Percentiles rank a stretch among this genome's conserved stretches.
Evolutionary conservation across 2,329 filamentous ascomycete genomes (phyloP).

Genomic region (Didymella sp.): DNA sequence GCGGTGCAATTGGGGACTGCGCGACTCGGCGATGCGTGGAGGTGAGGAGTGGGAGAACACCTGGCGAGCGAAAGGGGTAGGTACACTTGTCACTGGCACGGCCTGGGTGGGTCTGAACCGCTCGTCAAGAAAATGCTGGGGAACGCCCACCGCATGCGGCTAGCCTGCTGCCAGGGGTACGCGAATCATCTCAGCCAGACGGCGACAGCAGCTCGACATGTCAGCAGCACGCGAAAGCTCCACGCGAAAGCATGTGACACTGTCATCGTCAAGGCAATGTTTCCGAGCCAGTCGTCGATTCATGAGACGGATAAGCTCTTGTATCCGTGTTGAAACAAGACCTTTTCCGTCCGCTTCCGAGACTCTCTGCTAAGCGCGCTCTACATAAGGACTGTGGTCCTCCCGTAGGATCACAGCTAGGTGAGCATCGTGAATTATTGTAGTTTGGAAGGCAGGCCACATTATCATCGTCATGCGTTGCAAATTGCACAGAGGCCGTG

Average conservation of each 20-base stretch:
- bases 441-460: neutral
- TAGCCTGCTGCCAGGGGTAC: neutral
- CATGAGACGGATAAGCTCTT: neutral
- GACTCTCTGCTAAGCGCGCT: neutral
- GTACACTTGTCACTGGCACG: neutral
- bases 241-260: slow-evolving; percentile 18
- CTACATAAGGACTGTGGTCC: neutral
- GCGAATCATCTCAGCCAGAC: neutral
- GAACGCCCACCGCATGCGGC: neutral
- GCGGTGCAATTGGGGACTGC: slow-evolving; percentile 17
- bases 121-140: neutral
- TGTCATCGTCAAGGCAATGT: neutral
- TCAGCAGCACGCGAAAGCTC: neutral
- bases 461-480: neutral
- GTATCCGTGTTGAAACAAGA: neutral
- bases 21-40: slow-evolving; percentile 13
- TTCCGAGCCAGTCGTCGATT: neutral
- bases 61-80: slow-evolving; percentile 12
- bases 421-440: neutral
- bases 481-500: neutral
- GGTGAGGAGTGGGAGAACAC: neutral
- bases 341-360: slow-evolving; percentile 2
- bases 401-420: neutral
- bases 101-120: neutral
- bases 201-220: neutral